Percentiles rank a stretch among this genome's conserved stretches.
Conservation (phyloP, 495 filamentous ascomycete genomes). For the Pyrenula massariospora region DNA sequence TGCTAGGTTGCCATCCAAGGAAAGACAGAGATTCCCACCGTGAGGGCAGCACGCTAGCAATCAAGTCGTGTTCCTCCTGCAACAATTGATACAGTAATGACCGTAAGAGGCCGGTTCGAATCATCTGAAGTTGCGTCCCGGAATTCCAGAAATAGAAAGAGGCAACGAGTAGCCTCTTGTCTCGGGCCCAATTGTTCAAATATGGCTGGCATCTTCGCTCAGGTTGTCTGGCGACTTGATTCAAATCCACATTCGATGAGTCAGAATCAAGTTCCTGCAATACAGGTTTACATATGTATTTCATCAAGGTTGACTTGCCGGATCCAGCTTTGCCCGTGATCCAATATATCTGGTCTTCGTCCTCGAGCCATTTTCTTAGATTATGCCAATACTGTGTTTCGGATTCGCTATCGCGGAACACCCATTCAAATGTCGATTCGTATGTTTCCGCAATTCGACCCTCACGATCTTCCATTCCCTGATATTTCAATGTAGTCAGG, state of each 20-base stretch:
- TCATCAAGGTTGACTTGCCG: constrained; percentile 37
- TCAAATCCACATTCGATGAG: neutral
- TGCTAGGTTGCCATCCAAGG: constrained; percentile 1
- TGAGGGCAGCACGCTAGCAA: constrained; percentile 9
- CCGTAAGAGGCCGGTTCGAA: constrained; percentile 28
- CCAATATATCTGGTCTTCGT: constrained; percentile 18
- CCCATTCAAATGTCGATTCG: constrained; percentile 16
- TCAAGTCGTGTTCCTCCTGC: constrained; percentile 18
- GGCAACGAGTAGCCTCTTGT: constrained; percentile 18
- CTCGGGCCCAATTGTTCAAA: constrained; percentile 15
- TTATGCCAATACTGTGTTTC: constrained; percentile 1
- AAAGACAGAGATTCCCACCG: constrained; percentile 4
- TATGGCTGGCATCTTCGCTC: constrained; percentile 6
- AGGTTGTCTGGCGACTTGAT: constrained; percentile 1
- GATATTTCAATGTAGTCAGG: neutral
- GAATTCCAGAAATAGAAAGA: constrained; percentile 36
- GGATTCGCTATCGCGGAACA: constrained; percentile 8
- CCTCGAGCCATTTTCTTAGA: constrained; percentile 18
- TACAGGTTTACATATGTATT: constrained; percentile 12
- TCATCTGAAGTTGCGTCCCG: constrained; percentile 24
- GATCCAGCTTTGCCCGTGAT: constrained; percentile 28
- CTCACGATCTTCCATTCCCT: neutral
- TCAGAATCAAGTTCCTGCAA: neutral
- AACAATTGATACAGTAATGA: constrained; percentile 28
- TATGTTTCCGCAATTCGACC: neutral